phyloP scores from a whole-genome alignment of 164 flowering plant genomes.

The Brasenia schreberi region DNA sequence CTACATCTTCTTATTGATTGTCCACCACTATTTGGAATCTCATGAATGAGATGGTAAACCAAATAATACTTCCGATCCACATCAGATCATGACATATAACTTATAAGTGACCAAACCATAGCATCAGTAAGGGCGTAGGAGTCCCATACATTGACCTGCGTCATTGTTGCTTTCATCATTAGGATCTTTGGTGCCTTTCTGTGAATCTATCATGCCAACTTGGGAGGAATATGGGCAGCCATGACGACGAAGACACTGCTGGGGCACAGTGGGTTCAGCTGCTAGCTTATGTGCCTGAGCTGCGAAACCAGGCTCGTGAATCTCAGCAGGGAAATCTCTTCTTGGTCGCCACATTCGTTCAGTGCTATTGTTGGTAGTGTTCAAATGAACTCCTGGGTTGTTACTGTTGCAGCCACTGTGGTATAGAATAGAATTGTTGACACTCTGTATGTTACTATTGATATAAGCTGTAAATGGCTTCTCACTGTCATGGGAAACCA shows the following conservation, averaged over 20 bases:
- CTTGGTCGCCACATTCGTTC: background rate
- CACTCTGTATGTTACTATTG: slow-evolving; percentile 56
- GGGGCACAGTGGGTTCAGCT: slow-evolving; percentile 35
- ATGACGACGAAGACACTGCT: slow-evolving; percentile 70
- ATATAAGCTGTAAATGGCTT: slow-evolving; percentile 19
- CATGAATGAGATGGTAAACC: too few relatives aligned
- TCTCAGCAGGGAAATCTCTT: background rate
- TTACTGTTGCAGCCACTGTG: slow-evolving; percentile 33
- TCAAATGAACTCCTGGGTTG: slow-evolving; percentile 51
- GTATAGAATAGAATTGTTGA: slow-evolving; percentile 57
- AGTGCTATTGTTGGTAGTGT: background rate
- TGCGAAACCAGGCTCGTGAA: too few relatives aligned
- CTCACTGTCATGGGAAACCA: slow-evolving; percentile 8
- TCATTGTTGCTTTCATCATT: too few relatives aligned
- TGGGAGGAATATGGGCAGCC: slow-evolving; percentile 27
- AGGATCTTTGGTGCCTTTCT: too few relatives aligned
- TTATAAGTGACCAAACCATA: too few relatives aligned
- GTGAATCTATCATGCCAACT: too few relatives aligned
- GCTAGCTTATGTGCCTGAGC: slow-evolving; percentile 16
- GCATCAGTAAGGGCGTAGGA: too few relatives aligned
- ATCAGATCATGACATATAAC: too few relatives aligned
- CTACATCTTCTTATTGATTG: too few relatives aligned
- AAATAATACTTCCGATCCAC: too few relatives aligned
- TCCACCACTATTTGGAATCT: too few relatives aligned
- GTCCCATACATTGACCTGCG: too few relatives aligned